Conservation (phyloP, 164 flowering plant genomes). For the Vitis riparia region DNA sequence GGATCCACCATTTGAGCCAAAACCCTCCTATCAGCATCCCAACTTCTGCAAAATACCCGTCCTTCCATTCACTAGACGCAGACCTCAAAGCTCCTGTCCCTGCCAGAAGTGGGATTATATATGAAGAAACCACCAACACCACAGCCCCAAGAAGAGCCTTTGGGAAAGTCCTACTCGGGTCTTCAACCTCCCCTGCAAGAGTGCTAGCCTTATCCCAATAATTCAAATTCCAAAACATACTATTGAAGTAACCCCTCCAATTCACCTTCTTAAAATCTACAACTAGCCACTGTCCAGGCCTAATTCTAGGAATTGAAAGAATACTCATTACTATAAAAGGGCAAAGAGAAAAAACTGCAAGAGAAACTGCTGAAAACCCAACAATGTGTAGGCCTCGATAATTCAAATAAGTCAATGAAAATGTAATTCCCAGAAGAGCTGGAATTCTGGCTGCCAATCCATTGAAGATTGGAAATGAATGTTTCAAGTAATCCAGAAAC, state of each 20-base stretch:
- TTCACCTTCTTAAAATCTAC: conserved; percentile 62
- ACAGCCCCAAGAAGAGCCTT: conserved; percentile 79
- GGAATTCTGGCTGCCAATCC: conserved; percentile 56
- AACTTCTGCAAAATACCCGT: conserved; percentile 89
- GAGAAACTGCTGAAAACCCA: conserved; percentile 68
- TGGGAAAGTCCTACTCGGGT: conserved; percentile 70
- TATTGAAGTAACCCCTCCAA: conserved; percentile 87
- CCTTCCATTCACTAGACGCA: conserved; percentile 66
- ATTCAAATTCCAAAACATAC: conserved; percentile 91
- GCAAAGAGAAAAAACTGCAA: conserved; percentile 68
- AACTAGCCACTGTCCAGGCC: conserved; percentile 56
- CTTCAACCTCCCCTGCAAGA: conserved; percentile 75
- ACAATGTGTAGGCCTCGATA: conserved; percentile 80
- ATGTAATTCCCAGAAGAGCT: conserved; percentile 68
- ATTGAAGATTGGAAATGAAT: conserved; percentile 62
- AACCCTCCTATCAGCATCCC: conserved; percentile 83
- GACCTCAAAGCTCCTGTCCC: conserved; percentile 78
- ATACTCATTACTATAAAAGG: conserved; percentile 73
- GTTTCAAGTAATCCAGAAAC: conserved; percentile 86
- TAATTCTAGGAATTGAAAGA: conserved; percentile 63
- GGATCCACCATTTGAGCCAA: conserved; percentile 92
- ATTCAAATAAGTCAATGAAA: conserved; percentile 72
- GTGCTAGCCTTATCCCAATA: conserved; percentile 97
- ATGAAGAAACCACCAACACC: conserved; percentile 64
- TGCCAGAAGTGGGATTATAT: conserved; percentile 78